These are phyloP conservation scores for Pseudocercospora musae DNA, from an alignment of 2,329 filamentous ascomycete species.

Conservation along the genomic window DNA sequence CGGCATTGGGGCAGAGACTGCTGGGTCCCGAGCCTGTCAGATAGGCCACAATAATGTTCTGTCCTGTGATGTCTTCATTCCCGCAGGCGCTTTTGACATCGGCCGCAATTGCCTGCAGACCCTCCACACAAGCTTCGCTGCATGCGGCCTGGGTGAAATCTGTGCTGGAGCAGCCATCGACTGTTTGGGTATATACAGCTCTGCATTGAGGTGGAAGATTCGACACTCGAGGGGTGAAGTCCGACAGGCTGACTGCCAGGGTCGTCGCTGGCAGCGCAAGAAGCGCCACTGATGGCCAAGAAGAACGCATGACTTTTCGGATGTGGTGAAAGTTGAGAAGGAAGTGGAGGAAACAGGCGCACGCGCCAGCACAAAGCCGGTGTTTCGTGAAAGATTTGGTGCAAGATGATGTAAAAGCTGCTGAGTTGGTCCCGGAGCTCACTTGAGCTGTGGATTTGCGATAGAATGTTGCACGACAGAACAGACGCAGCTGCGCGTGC, in stretches of 20 bases:
- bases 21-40: slow-evolving; percentile 39
- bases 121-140: slow-evolving; percentile 41
- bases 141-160: slow-evolving; percentile 43
- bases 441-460: background rate
- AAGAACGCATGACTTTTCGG: background rate
- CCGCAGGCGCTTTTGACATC: slow-evolving; percentile 37
- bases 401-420: background rate
- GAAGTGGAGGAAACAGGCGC: background rate
- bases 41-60: slow-evolving; percentile 44
- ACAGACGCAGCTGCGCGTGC: background rate
- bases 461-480: background rate
- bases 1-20: slow-evolving; percentile 40
- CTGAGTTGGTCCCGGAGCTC: background rate
- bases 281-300: slow-evolving; percentile 7
- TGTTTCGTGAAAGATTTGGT: background rate
- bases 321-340: background rate
- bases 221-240: slow-evolving; percentile 44
- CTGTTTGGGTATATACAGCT: slow-evolving; percentile 40
- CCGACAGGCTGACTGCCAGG: slow-evolving; percentile 42
- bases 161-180: slow-evolving; percentile 39
- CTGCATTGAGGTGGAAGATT: slow-evolving; percentile 41
- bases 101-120: slow-evolving; percentile 36
- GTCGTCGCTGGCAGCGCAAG: slow-evolving; percentile 28
- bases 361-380: background rate
- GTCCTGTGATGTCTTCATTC: slow-evolving; percentile 36